These are phyloP conservation scores for Mycena crocata DNA, from an alignment of 768 basidiomycete species.

Conservation along the genomic window DNA sequence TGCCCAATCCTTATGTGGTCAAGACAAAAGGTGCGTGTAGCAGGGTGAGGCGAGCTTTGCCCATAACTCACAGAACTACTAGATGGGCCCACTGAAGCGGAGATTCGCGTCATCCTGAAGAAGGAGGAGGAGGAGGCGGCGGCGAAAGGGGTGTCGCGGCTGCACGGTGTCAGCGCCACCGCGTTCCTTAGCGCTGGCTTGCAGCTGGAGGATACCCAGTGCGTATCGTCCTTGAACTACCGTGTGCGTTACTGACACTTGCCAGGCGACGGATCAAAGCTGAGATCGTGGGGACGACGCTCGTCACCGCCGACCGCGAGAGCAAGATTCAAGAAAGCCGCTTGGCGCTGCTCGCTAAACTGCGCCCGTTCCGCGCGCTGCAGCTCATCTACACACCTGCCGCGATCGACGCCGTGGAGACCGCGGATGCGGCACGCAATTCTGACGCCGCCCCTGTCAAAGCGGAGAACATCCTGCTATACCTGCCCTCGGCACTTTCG, in stretches of 20 bases:
- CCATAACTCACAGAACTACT: too few species aligned
- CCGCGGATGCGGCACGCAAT: constrained; percentile 2
- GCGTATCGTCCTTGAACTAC: neutral
- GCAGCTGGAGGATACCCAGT: constrained; percentile 23
- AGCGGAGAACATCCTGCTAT: constrained; percentile 13
- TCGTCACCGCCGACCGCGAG: constrained; percentile 8
- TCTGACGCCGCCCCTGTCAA: neutral
- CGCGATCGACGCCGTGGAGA: neutral
- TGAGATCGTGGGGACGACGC: neutral
- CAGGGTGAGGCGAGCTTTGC: too few species aligned
- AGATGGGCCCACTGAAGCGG: constrained; percentile 16
- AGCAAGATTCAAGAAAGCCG: constrained; percentile 23
- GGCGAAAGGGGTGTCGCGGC: neutral
- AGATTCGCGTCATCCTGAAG: constrained; percentile 8
- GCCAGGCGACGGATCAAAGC: neutral
- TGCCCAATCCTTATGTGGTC: constrained; percentile 9
- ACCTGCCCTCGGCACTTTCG: constrained; percentile 3
- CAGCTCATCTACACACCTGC: constrained; percentile 18
- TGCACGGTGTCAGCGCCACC: constrained; percentile 12
- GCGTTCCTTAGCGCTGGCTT: constrained; percentile 13
- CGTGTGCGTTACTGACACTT: too few species aligned
- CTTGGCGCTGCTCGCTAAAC: constrained; percentile 5
- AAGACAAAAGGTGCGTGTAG: neutral
- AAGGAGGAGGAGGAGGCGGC: constrained; percentile 3
- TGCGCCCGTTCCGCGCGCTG: neutral